phyloP scores from a whole-genome alignment of 2,329 filamentous ascomycete genomes.

The Fusarium beomiforme region DNA sequence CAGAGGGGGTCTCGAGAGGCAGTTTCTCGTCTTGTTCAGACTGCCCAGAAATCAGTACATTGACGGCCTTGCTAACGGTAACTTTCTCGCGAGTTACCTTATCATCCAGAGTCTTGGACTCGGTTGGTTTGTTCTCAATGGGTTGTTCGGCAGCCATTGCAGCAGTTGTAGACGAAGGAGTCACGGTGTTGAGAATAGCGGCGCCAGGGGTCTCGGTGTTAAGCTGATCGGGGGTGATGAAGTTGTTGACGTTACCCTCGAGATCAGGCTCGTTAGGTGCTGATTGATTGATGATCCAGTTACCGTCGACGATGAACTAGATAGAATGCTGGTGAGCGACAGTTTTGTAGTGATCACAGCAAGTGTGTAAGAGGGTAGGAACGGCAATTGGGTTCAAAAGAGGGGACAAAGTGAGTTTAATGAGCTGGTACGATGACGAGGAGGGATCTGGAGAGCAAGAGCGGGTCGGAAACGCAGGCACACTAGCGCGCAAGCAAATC shows the following conservation, averaged over 20 bases:
- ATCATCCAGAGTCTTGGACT: constrained; percentile 35
- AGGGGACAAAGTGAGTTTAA: constrained; percentile 30
- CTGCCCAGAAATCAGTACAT: constrained; percentile 28
- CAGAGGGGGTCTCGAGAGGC: constrained; percentile 50
- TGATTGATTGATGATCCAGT: constrained; percentile 85
- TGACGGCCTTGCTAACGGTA: constrained; percentile 9
- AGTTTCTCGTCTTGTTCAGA: constrained; percentile 22
- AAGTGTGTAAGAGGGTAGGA: constrained; percentile 14
- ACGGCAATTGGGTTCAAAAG: constrained; percentile 36
- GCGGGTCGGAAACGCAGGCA: constrained; percentile 40
- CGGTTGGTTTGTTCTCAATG: constrained; percentile 54
- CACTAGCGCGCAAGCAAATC: constrained; percentile 40
- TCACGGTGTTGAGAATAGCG: constrained; percentile 71
- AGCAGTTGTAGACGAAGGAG: constrained; percentile 77
- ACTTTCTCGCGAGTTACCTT: constrained; percentile 32
- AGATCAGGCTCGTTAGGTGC: constrained; percentile 85
- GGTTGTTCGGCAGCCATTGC: constrained; percentile 69
- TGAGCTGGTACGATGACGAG: constrained; percentile 36
- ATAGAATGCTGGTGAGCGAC: constrained; percentile 40
- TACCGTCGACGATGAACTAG: constrained; percentile 94
- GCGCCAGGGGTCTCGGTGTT: constrained; percentile 56
- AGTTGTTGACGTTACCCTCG: constrained; percentile 91
- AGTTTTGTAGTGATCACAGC: constrained; percentile 5
- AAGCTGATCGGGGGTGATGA: constrained; percentile 81
- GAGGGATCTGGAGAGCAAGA: constrained; percentile 24